Evolutionary conservation across 2,329 filamentous ascomycete genomes (phyloP), one percentile per base, ranked within the genome.

Genomic region (Ophiobolus disseminans): DNA sequence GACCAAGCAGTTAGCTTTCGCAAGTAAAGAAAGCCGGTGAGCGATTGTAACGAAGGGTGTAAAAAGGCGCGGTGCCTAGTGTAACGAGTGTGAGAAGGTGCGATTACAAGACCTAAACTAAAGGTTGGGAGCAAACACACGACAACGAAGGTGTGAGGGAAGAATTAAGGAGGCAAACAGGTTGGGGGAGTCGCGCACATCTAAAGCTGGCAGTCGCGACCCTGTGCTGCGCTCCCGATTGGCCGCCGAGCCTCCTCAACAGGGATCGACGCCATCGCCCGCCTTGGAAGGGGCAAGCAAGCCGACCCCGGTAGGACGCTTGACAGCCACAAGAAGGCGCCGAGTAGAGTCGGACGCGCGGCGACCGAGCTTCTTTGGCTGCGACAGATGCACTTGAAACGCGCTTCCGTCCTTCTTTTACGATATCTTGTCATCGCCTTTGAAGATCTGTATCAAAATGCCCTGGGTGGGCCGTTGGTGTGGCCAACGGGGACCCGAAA

Each of bases 1-100:
- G 30, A 46, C 41, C 32, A 40, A 47, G 40, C 5, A 21, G 36
- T 20, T 23, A 35, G 32, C n/a, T 4, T 9, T 7, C 23, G 19
- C n/a, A 37, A 30, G 40, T 17, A 46, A 53, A 45, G 40, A 50
- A 38, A 34, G 25, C 22, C 37, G 22, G 34, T 16, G 45, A 52
- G 49, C 45, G 48, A 54, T 28, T 34, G 55, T 57, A 34, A 38
- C 5, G 42, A 39, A 51, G 35, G 17, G 17, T 22, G 16, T 46
- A 60, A 56, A 43, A 35, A 50, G 55, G 60, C 52, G 48, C 23
- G 45, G 37, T 32, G 36, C 51, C 56, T 47, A 17, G 34, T 49
- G 52, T 60, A 61, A 60, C 54, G 60, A 61, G 60, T 60, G 60
- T 61, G 28, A 36, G 45, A 58, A 42, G 50, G 11, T 39, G 34